Evolutionary conservation across 1,284 basidiomycete species (phyloP).

Genomic region (Ustilago tritici): DNA sequence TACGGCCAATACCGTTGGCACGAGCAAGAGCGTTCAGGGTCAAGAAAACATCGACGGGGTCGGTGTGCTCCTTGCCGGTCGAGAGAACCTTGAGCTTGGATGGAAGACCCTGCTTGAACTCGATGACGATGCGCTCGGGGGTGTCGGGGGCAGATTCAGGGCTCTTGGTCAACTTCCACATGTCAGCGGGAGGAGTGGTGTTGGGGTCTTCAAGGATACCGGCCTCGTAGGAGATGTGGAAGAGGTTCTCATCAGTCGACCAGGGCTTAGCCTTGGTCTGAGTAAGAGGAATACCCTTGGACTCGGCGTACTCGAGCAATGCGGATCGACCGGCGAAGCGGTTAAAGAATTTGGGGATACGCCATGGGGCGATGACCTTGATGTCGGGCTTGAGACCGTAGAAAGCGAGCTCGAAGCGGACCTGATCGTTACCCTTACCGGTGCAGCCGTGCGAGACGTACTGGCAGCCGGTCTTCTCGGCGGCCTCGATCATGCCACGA

Average conservation of each 20-base stretch:
- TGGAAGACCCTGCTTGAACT: conserved; percentile 83
- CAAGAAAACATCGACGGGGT: conserved; percentile 95
- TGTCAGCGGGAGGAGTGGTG: conserved; percentile 93
- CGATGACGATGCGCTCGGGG: conserved; percentile 79
- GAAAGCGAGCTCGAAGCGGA: conserved; percentile 98
- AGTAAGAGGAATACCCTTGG: conserved; percentile 90
- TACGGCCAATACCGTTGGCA: conserved; percentile 93
- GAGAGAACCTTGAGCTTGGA: conserved; percentile 58
- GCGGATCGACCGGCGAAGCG: conserved; percentile 95
- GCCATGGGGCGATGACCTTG: conserved; percentile 99
- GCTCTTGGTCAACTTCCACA: conserved; percentile 97
- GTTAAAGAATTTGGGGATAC: conserved; percentile 95
- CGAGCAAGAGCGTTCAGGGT: conserved; percentile 90
- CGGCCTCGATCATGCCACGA: conserved; percentile 96
- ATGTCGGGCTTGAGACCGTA: conserved; percentile 98
- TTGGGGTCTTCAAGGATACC: conserved; percentile 98
- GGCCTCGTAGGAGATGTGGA: conserved; percentile 99
- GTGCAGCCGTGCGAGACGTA: conserved; percentile 99
- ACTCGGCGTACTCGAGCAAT: conserved; percentile 87
- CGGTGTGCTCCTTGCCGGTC: conserved; percentile 74
- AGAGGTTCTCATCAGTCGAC: conserved; percentile 96
- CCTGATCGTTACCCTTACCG: conserved; percentile 99
- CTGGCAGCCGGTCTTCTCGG: conserved; percentile 77
- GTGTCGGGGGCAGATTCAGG: conserved; percentile 84
- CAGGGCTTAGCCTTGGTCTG: conserved; percentile 98